phyloP scores from a whole-genome alignment of 1,139 yeast species.

The Suhomyces terraborum region DNA sequence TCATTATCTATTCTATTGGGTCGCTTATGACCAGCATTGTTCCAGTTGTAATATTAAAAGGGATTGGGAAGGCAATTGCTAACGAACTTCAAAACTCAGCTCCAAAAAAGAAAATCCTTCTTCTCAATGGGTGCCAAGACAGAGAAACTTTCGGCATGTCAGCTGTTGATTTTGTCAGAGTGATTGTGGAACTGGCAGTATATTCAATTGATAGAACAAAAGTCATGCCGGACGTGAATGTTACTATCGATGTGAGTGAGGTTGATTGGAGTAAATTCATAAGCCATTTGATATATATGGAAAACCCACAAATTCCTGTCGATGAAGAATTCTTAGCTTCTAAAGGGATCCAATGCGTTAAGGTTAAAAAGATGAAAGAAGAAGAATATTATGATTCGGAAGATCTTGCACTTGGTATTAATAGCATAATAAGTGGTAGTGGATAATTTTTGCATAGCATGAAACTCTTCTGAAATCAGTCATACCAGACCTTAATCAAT shows the following conservation, averaged over 20 bases:
- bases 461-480: too few relatives aligned
- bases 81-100: slow-evolving; percentile 27
- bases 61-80: slow-evolving; percentile 65
- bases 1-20: slow-evolving; percentile 78
- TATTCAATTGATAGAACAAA: slow-evolving; percentile 33
- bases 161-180: slow-evolving; percentile 58
- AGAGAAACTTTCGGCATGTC: slow-evolving; percentile 73
- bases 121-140: slow-evolving; percentile 73
- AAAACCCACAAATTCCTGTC: slow-evolving; percentile 49
- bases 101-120: slow-evolving; percentile 50
- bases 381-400: slow-evolving; percentile 39
- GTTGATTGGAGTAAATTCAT: slow-evolving; percentile 46
- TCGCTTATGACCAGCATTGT: slow-evolving; percentile 83
- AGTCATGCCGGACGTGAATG: slow-evolving; percentile 12
- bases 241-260: slow-evolving; percentile 13
- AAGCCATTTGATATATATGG: slow-evolving; percentile 59
- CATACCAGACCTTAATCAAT: slow-evolving; percentile 96
- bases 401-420: slow-evolving; percentile 37
- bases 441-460: too few relatives aligned
- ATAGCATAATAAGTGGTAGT: slow-evolving; percentile 10
- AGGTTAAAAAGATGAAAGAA: slow-evolving; percentile 33
- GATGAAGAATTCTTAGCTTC: slow-evolving; percentile 38
- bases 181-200: slow-evolving; percentile 53
- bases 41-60: slow-evolving; percentile 74
- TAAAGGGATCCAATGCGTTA: slow-evolving; percentile 50